Base-by-base conservation (phyloP, 441 rosid species). In the Metrosideros polymorpha region DNA sequence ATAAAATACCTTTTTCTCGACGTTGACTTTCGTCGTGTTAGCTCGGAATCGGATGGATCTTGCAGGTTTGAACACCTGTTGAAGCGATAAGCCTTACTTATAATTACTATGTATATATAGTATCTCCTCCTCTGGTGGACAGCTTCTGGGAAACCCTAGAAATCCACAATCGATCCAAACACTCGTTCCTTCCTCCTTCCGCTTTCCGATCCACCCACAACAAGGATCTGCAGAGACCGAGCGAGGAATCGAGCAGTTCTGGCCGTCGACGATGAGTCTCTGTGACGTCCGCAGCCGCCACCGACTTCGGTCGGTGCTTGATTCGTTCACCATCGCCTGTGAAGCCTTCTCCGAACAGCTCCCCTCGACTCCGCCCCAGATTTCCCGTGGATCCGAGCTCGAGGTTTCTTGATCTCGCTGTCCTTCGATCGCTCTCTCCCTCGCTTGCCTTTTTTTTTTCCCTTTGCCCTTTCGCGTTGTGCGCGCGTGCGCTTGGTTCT, bases 271-370 rank as follows among this genome's bases (percentile, higher is more conserved):
- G 47, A 71, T 71, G 79, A 42, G 1, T 39, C 79, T 71, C 17
- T 71, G 79, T 39, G 79, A 71, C 79, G n/a, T 83, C 54, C 50
- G 75, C 75, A 18, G 85, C 87, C 57, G 84, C 39, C 84, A 29
- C 75, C 84, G 49, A 32, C 83, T 29, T 54, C 52, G 53, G 42
- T 85, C 83, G 52, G 84, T 57, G 55, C 87, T 85, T 30, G 59
- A 85, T 25, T 85, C 87, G 13, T 85, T 75, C 87, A 77, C 75
- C 25, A 71, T 85, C 87, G 87, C 87, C 87, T 54, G 83, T 49
- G 87, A 85, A 43, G 87, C 87, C 53, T 85, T 85, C 83, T 85
- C 87, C 47, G 87, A 85, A 24, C 87, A 27, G 12, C 19, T 55
- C n/a, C 49, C 24, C n/a, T 76, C 43, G 43, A 42, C 53, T 18